Conservation (phyloP, 768 basidiomycete species). For the Tephrocybe sp. region DNA sequence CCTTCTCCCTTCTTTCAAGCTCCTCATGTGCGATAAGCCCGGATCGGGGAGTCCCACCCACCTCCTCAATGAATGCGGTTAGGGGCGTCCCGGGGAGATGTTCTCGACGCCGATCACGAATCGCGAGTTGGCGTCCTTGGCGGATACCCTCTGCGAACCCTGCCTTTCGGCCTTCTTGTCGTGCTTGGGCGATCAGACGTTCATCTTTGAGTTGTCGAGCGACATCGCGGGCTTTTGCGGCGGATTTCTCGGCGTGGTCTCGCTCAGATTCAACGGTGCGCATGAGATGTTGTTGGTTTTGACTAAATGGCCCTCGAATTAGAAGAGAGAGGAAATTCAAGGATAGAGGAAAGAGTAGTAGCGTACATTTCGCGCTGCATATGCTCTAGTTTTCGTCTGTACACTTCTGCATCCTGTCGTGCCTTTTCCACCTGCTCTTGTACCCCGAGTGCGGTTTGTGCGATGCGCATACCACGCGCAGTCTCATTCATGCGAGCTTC, state of each 20-base stretch:
- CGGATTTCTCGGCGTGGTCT: slow-evolving; percentile 29
- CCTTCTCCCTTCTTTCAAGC: not conserved
- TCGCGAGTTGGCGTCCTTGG: slow-evolving; percentile 36
- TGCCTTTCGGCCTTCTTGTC: slow-evolving; percentile 49
- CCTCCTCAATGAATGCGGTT: slow-evolving; percentile 15
- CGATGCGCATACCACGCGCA: slow-evolving; percentile 22
- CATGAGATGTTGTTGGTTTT: slow-evolving; percentile 22
- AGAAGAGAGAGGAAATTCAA: not conserved
- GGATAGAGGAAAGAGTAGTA: not conserved
- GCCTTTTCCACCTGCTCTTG: slow-evolving; percentile 24
- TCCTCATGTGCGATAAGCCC: not conserved
- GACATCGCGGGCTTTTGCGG: slow-evolving; percentile 40
- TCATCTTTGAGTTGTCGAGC: slow-evolving; percentile 58
- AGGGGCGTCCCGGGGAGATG: slow-evolving; percentile 3
- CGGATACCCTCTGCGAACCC: slow-evolving; percentile 46
- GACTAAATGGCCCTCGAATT: slow-evolving; percentile 10
- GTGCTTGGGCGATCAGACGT: slow-evolving; percentile 44
- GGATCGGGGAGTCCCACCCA: not conserved
- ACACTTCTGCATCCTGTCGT: slow-evolving; percentile 23
- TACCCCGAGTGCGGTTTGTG: slow-evolving; percentile 23
- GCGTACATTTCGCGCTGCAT: slow-evolving; percentile 26
- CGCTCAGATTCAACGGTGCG: slow-evolving; percentile 27
- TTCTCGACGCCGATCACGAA: slow-evolving; percentile 7
- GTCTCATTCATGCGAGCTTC: slow-evolving; percentile 15
- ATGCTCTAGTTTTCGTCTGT: slow-evolving; percentile 24